Conservation (phyloP, 2,329 filamentous ascomycete species). For the Fusarium sp. region DNA sequence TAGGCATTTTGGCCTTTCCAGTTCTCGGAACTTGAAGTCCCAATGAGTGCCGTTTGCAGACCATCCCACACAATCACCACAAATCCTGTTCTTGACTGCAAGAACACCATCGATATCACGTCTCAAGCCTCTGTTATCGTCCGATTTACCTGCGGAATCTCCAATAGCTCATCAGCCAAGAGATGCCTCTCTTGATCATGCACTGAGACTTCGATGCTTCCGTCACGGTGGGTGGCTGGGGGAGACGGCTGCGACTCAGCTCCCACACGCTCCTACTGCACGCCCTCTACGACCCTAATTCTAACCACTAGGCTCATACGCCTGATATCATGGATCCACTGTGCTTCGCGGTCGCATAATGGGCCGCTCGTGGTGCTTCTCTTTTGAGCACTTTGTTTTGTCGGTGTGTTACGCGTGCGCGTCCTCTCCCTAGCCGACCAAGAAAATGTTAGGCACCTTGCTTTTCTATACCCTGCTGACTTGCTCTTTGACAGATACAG, state of each 20-base stretch:
- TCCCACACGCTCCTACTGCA: conserved; percentile 37
- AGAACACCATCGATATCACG: conserved; percentile 26
- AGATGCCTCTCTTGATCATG: conserved; percentile 28
- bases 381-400: conserved; percentile 44
- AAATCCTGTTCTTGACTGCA: conserved; percentile 10
- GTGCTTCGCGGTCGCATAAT: conserved; percentile 49
- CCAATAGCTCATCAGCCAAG: conserved; percentile 32
- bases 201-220: conserved; percentile 18
- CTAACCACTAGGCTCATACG: conserved; percentile 40
- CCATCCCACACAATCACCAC: conserved; percentile 27
- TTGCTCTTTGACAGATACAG: conserved; percentile 27
- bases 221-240: conserved; percentile 39
- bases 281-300: conserved; percentile 23
- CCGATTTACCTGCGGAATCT: conserved; percentile 34
- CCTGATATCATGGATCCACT: conserved; percentile 46
- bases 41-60: conserved; percentile 15
- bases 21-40: conserved; percentile 12
- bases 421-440: conserved; percentile 33
- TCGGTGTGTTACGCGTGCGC: conserved; percentile 50
- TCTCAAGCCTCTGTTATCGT: conserved; percentile 23
- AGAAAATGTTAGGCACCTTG: conserved; percentile 29
- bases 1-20: not conserved
- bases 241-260: conserved; percentile 29
- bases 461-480: conserved; percentile 32
- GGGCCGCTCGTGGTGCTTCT: conserved; percentile 44